phyloP scores from a whole-genome alignment of 768 basidiomycete genomes.

The Auricularia auricula-judae region DNA sequence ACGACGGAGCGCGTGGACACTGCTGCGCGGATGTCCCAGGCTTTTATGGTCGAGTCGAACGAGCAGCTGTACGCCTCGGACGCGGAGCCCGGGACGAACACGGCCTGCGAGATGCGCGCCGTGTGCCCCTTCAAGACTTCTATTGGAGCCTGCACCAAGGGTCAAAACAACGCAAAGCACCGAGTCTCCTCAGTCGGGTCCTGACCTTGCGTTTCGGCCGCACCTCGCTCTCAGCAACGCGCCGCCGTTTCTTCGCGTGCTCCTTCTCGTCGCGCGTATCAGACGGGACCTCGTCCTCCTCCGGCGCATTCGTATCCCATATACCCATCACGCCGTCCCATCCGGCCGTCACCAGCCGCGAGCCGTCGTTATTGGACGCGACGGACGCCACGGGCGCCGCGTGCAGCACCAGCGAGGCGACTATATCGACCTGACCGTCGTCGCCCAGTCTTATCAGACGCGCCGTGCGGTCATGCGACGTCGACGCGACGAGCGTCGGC shows the following conservation, averaged over 20 bases:
- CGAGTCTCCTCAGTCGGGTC: too few relatives aligned
- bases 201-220: constrained; percentile 39
- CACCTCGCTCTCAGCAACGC: constrained; percentile 26
- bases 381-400: constrained; percentile 71
- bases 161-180: too few relatives aligned
- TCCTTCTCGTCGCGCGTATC: constrained; percentile 28
- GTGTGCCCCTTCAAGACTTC: constrained; percentile 76
- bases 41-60: constrained; percentile 81
- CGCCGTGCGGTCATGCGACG: constrained; percentile 72
- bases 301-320: constrained; percentile 59
- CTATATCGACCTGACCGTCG: constrained; percentile 22
- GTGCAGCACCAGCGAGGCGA: constrained; percentile 76
- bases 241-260: constrained; percentile 58
- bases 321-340: constrained; percentile 84
- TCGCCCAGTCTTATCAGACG: constrained; percentile 33
- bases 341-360: constrained; percentile 66
- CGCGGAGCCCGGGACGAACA: constrained; percentile 33
- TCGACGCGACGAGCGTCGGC: constrained; percentile 43
- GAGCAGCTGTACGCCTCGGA: constrained; percentile 61
- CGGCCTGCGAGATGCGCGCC: constrained; percentile 63
- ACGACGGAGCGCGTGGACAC: constrained; percentile 64
- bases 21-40: constrained; percentile 78
- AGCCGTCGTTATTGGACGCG: constrained; percentile 39
- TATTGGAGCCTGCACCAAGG: constrained; percentile 56
- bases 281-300: constrained; percentile 47